phyloP scores from a whole-genome alignment of 148 eudicot genomes.

The Nepenthes mirabilis region DNA sequence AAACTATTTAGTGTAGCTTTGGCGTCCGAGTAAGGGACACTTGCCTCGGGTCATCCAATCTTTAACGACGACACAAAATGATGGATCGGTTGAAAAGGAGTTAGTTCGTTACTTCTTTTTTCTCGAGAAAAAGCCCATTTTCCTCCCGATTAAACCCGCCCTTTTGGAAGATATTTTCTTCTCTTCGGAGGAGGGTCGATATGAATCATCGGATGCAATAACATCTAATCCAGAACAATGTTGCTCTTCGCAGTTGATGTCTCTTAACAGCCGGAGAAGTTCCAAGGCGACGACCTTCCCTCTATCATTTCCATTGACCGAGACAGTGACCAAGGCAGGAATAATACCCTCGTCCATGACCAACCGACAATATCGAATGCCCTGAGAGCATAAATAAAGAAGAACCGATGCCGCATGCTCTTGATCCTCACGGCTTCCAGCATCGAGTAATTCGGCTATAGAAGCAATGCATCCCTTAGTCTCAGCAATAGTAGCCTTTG shows the following conservation, averaged over 20 bases:
- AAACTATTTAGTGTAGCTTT: too few species aligned
- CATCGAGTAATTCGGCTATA: slow-evolving; percentile 40
- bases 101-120: too few species aligned
- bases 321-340: slow-evolving; percentile 29
- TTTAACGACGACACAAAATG: too few species aligned
- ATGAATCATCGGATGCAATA: too few species aligned
- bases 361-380: slow-evolving; percentile 31
- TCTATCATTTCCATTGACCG: slow-evolving; percentile 44
- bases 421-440: slow-evolving; percentile 35
- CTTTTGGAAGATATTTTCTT: slow-evolving; percentile 14
- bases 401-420: slow-evolving; percentile 51
- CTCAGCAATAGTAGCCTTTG: slow-evolving; percentile 30
- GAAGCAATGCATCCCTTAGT: slow-evolving; percentile 61
- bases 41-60: too few species aligned
- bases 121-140: slow-evolving; percentile 12
- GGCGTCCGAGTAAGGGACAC: too few species aligned
- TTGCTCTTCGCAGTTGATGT: slow-evolving; percentile 7
- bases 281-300: slow-evolving; percentile 48
- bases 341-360: slow-evolving; percentile 63
- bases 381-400: slow-evolving; percentile 49
- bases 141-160: slow-evolving; percentile 20
- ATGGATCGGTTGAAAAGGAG: too few species aligned
- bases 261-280: slow-evolving; percentile 43
- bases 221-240: too few species aligned
- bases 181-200: background rate